Conservation (phyloP, 139 green algal genomes). For the Nannochloris sp. region DNA sequence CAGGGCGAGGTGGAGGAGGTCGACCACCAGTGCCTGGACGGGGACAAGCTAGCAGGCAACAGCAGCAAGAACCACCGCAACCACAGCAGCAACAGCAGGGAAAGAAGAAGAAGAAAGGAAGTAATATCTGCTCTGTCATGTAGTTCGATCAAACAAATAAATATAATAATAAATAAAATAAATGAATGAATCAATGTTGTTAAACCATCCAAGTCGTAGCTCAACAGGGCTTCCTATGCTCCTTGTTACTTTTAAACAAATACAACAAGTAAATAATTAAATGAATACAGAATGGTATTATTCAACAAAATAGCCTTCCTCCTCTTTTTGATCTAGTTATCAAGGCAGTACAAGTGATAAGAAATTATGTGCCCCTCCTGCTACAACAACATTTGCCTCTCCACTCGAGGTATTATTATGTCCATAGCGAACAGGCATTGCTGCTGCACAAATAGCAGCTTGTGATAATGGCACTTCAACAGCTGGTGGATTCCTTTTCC, state of each 20-base stretch:
- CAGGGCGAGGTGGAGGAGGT: background rate
- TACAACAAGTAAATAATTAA: no score
- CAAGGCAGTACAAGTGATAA: constrained; percentile 3
- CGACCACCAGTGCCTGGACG: background rate
- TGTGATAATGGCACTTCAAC: constrained; percentile 6
- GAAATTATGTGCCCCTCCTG: constrained; percentile 6
- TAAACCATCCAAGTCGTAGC: no score
- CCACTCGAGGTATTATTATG: no score
- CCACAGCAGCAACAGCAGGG: background rate
- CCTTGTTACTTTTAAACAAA: no score
- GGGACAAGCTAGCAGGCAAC: no score
- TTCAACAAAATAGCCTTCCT: background rate
- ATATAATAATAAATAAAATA: no score
- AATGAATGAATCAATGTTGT: no score
- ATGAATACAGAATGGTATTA: no score
- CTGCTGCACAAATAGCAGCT: constrained; percentile 8
- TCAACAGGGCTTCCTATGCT: no score
- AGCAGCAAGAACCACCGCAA: background rate
- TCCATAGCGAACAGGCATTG: background rate
- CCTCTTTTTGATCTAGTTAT: no score
- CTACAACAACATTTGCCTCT: no score
- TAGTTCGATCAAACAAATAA: no score
- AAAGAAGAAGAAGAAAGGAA: constrained; percentile 23
- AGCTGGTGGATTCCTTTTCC: background rate
- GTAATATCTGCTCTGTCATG: constrained; percentile 9